phyloP scores from a whole-genome alignment of 1,139 yeast species.

The Pichia sp. region DNA sequence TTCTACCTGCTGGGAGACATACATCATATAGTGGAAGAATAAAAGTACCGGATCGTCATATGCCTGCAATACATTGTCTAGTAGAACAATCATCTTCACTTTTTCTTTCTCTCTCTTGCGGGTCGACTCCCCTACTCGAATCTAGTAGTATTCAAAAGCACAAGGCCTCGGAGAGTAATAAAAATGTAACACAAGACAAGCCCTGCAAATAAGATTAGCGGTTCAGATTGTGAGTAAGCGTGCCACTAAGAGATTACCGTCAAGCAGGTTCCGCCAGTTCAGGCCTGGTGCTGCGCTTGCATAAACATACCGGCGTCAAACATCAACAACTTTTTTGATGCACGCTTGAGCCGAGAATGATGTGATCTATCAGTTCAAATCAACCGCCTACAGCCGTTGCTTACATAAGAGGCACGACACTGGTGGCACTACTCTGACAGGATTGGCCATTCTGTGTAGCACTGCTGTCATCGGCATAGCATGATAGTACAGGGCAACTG shows the following conservation, averaged over 20 bases:
- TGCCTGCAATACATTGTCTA: slow-evolving; percentile 18
- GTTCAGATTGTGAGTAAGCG: not conserved
- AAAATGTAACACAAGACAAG: not conserved
- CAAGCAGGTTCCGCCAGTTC: not conserved
- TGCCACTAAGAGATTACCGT: not conserved
- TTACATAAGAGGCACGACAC: not conserved
- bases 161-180: not conserved
- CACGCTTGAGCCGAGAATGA: slow-evolving; percentile 2
- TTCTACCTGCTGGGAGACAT: slow-evolving; percentile 13
- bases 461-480: no score
- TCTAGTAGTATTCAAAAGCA: not conserved
- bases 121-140: not conserved
- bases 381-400: not conserved
- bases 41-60: slow-evolving; percentile 18
- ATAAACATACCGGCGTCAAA: not conserved
- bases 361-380: slow-evolving; percentile 1
- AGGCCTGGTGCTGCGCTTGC: not conserved
- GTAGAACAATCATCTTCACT: slow-evolving; percentile 19
- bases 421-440: not conserved
- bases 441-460: no score
- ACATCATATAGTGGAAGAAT: slow-evolving; percentile 15
- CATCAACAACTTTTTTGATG: not conserved
- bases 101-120: not conserved
- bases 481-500: no score
- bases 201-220: not conserved